Base-by-base conservation (phyloP, 306 rosid species). In the Rosa multiflora region DNA sequence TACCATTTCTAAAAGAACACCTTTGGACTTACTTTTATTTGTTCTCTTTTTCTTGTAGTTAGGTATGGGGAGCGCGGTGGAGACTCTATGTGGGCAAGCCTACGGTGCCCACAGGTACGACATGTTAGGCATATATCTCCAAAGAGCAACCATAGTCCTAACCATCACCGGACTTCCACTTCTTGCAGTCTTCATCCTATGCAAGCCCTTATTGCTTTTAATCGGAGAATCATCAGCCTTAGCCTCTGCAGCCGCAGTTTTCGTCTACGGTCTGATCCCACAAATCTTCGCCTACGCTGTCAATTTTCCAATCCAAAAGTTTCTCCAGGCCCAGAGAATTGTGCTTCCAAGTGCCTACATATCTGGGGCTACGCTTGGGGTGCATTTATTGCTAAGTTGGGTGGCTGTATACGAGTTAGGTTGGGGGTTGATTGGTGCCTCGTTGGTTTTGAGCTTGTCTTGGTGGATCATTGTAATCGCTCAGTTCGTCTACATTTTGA, bases 11-110 rank as follows among this genome's bases (percentile, higher is more conserved):
- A 3, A 48, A 48, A 44, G 2, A 48, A 48, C 14, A n/a, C 21
- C 10, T 53, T 8, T 10, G 47, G 47, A 44, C 47, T 8, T 44
- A 44, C 47, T 8, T 44, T 9, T 44, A 23, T 23, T 23, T 23
- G 26, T 23, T 43, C 32, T 42, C 10, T 17, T 20, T 1, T 32
- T 66, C n/a, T 10, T 23, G 26, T 32, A 92, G 95, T 78, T 92
- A 23, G 97, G 97, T 0, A 92, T 92, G 97, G 97, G 97, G 76
- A 92, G 97, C 6, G 97, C 97, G 0, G 97, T 90, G 73, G 97
- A 92, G 83, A 92, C 96, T 0, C 76, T 92, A 44, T 90, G 97
- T 9, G 97, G 97, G 0, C 96, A 92, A 78, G 96, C 97, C 0
- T 90, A 82, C 66, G 97, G 96, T 4, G 97, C 93, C 3, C 49